Base-by-base conservation (phyloP, 108 stramenopile species). In the Discostella pseudostelligera region DNA sequence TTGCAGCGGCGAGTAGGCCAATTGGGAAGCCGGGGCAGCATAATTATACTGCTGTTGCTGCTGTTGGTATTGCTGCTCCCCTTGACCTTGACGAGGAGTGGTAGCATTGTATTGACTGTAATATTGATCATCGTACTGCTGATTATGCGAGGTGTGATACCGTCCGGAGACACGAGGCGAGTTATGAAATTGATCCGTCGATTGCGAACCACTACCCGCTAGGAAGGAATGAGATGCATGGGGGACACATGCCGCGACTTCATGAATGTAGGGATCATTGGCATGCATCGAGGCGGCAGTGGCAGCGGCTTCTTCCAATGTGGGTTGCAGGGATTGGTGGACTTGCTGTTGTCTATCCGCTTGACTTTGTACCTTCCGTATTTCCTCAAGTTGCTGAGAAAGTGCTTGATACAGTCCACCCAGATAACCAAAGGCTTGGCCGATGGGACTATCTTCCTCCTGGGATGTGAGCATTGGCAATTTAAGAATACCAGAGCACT, bases 341-440 rank as follows among this genome's bases (percentile, higher is more conserved):
- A 19, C 8, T 12, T 66, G 71, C n/a, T 48, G 28, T 10, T 45
- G 64, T 45, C 16, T 3, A 3, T 45, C 44, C 22, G 42, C 9
- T 6, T 21, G 12, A 26, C 22, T 44, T 57, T 67, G 56, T 29
- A 32, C 14, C 29, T 56, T 22, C 25, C 90, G 80, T 32, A 81
- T 88, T 0, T 61, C 53, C 59, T 84, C 76, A 13, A 93, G 72
- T 64, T 93, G 87, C 45, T 87, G 82, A 35, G 77, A 78, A 26
- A 93, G 77, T 0, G 87, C 84, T 56, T 89, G 88, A 60, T 90
- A 90, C 36, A 93, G 69, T 26, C 92, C 92, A 83, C 88, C 85
- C 5, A 93, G 74, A 44, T 90, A 93, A 7, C 86, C 87, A 78
- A 93, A 81, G 19, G 88, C 72, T 36, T 84, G 74, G 1, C 92